These are phyloP conservation scores for Aspergillus bridgeri DNA, from an alignment of 495 filamentous ascomycete species.

Conservation along the genomic window DNA sequence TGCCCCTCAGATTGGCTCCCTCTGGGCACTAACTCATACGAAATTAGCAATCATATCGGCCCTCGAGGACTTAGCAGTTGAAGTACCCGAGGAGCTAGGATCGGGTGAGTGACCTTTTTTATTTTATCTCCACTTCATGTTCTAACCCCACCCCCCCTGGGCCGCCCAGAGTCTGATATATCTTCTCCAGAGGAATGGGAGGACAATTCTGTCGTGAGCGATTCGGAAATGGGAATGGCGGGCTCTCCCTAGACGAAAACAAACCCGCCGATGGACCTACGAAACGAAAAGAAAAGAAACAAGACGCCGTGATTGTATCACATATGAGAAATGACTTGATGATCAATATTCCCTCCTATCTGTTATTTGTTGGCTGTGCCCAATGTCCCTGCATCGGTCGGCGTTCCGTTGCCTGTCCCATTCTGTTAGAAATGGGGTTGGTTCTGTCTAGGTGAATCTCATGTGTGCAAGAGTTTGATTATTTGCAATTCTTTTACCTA, in stretches of 20 bases:
- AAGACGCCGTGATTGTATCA: conserved; percentile 23
- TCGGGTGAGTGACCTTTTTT: conserved; percentile 36
- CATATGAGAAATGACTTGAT: conserved; percentile 31
- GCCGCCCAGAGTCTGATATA: conserved; percentile 38
- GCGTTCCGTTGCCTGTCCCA: conserved; percentile 19
- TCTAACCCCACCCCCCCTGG: conserved; percentile 17
- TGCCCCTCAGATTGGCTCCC: too few species aligned
- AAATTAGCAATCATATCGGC: conserved; percentile 31
- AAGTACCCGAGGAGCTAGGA: conserved; percentile 37
- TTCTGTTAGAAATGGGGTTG: conserved; percentile 10
- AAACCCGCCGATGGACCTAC: background rate
- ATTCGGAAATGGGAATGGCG: conserved; percentile 41
- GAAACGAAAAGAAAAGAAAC: background rate
- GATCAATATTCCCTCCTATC: conserved; percentile 13
- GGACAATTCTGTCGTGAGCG: conserved; percentile 42
- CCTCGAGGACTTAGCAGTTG: conserved; percentile 35
- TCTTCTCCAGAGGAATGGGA: conserved; percentile 46
- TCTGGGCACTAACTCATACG: too few species aligned
- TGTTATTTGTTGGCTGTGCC: conserved; percentile 3
- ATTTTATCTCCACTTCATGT: conserved; percentile 6
- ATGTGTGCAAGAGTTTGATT: too few species aligned
- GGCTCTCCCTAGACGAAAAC: conserved; percentile 27
- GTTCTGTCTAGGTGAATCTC: too few species aligned
- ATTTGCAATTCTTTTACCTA: too few species aligned
- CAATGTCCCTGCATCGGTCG: conserved; percentile 22